Conservation (phyloP, 2,329 filamentous ascomycete genomes). For the Fusarium sp. region DNA sequence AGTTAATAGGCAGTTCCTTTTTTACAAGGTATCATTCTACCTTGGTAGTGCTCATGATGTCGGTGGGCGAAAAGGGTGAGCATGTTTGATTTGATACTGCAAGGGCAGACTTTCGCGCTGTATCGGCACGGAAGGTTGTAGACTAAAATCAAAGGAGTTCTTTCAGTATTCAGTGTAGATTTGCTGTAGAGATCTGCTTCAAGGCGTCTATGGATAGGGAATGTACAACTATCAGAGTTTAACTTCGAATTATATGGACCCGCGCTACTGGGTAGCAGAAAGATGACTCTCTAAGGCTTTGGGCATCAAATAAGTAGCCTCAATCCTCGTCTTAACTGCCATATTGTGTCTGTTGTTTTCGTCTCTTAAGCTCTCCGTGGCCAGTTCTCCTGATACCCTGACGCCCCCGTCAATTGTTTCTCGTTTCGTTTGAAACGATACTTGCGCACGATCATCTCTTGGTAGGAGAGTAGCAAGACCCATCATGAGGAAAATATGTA, state of each 20-base stretch:
- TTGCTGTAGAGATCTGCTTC: conserved; percentile 23
- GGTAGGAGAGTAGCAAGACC: background rate
- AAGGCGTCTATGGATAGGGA: conserved; percentile 12
- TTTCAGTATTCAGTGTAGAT: conserved; percentile 7
- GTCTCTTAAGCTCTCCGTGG: background rate
- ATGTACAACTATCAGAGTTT: conserved; percentile 25
- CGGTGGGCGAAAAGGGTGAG: background rate
- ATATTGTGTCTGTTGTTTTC: background rate
- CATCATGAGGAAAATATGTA: background rate
- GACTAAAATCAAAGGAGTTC: conserved; percentile 13
- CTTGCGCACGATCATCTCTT: background rate
- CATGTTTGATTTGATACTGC: conserved; percentile 1
- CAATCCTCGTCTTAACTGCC: background rate
- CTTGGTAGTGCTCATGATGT: background rate
- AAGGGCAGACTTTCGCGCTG: background rate
- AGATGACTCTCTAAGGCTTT: background rate
- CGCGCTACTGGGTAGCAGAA: background rate
- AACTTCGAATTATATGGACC: background rate
- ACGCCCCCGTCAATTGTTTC: background rate
- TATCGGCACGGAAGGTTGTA: conserved; percentile 18
- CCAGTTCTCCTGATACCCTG: background rate
- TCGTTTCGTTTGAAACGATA: background rate
- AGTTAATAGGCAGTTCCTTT: conserved; percentile 37
- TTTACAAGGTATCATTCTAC: background rate
- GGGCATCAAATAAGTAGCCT: background rate